These are phyloP conservation scores for Claviceps pazoutovae DNA, from an alignment of 2,329 filamentous ascomycete species.

Conservation along the genomic window DNA sequence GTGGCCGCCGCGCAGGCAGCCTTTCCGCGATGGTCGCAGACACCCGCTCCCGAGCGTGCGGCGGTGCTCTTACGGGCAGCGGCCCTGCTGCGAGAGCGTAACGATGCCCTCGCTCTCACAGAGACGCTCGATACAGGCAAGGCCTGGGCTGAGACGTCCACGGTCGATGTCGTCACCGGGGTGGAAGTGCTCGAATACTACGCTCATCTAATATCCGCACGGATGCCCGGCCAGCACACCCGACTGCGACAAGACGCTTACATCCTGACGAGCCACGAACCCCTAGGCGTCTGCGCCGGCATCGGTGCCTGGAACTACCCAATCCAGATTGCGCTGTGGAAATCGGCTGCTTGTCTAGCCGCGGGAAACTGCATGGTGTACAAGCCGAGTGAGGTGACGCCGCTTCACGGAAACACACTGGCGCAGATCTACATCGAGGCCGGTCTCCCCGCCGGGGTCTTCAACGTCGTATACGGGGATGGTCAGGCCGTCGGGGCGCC, in stretches of 20 bases:
- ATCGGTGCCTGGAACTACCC: constrained; percentile 92
- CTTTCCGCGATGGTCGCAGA: constrained; percentile 64
- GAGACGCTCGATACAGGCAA: constrained; percentile 84
- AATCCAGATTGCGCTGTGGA: constrained; percentile 83
- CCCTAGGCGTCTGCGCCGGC: constrained; percentile 70
- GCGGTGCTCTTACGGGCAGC: constrained; percentile 69
- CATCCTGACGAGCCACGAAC: constrained; percentile 71
- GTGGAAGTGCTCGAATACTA: constrained; percentile 81
- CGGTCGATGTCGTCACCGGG: constrained; percentile 70
- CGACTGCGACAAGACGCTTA: constrained; percentile 62
- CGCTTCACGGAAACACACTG: constrained; percentile 63
- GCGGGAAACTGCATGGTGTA: constrained; percentile 86
- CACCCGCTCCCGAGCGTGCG: constrained; percentile 58
- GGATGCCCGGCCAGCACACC: constrained; percentile 67
- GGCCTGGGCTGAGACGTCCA: constrained; percentile 69
- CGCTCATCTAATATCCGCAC: constrained; percentile 64
- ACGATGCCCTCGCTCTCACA: constrained; percentile 63
- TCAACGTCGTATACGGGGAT: constrained; percentile 74
- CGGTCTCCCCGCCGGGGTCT: constrained; percentile 67
- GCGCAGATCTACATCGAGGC: constrained; percentile 67
- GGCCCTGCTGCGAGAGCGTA: constrained; percentile 56
- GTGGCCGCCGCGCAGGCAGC: constrained; percentile 56
- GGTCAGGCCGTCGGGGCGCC: constrained; percentile 59
- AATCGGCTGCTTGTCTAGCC: constrained; percentile 71
- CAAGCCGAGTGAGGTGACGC: constrained; percentile 79